Conservation (phyloP, 495 filamentous ascomycete genomes). For the Mycothermus thermophilus region DNA sequence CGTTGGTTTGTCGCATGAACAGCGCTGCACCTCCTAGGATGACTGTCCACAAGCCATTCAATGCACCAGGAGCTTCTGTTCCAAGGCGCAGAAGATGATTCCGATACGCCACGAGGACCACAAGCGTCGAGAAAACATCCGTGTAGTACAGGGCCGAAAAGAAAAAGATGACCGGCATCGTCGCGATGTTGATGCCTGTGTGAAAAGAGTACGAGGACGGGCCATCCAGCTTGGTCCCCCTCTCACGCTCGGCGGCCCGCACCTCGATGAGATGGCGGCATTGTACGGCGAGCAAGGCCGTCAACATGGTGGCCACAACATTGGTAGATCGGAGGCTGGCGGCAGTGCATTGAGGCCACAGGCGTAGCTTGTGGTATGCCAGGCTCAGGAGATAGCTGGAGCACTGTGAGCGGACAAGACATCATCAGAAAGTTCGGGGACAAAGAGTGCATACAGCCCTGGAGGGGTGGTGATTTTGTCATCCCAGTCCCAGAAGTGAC, state of each 20-base stretch:
- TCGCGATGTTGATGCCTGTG: conserved; percentile 61
- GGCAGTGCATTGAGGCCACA: conserved; percentile 28
- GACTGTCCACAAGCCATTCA: conserved; percentile 30
- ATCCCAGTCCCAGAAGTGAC: conserved; percentile 70
- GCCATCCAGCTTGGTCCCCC: background rate
- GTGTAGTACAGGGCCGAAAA: conserved; percentile 93
- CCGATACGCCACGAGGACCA: conserved; percentile 52
- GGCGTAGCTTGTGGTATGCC: conserved; percentile 19
- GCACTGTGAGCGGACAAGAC: background rate
- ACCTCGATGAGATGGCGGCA: conserved; percentile 22
- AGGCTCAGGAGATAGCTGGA: conserved; percentile 43
- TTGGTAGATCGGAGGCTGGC: conserved; percentile 39
- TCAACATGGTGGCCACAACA: conserved; percentile 28
- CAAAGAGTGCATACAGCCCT: conserved; percentile 46
- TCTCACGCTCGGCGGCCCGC: conserved; percentile 5
- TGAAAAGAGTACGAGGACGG: conserved; percentile 31
- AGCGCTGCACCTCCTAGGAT: conserved; percentile 49
- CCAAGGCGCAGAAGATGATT: conserved; percentile 39
- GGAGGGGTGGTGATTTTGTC: conserved; percentile 94
- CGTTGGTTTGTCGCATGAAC: conserved; percentile 81
- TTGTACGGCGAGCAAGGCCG: conserved; percentile 19
- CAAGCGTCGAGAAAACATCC: conserved; percentile 57
- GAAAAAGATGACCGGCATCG: conserved; percentile 89
- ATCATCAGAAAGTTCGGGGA: background rate
- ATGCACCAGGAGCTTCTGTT: conserved; percentile 10